Base-by-base conservation (phyloP, 106 monocot genomes). In the Iris macrosiphon region DNA sequence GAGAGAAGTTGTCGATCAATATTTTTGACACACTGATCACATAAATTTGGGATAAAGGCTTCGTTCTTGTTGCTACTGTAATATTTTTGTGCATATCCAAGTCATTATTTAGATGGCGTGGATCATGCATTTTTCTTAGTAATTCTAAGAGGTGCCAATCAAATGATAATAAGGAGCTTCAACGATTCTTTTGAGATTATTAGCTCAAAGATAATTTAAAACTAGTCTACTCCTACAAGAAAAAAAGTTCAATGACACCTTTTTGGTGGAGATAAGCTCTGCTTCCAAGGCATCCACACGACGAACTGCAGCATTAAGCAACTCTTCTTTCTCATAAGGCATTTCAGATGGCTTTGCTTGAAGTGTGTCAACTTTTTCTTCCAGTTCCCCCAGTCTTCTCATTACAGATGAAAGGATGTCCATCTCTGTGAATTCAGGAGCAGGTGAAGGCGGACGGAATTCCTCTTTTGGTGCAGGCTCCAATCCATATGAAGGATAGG, bases 241-340 rank as follows among this genome's bases (percentile, higher is more conserved):
- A 16, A 20, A 16, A 23, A 20, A 6, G 46, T 22, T 21, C 22
- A 25, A 2, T 23, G 4, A 28, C 62, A 88, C 89, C 80, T 92
- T 82, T 49, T 92, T 92, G 24, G 86, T 86, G 39, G 87, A 33
- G 49, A 92, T 92, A 34, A 92, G 76, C 67, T 92, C 85, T 52
- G 91, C 91, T 76, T 92, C 91, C 34, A 92, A 87, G 60, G 87
- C 86, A 82, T 92, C 92, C 49, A 92, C 92, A 22, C 86, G 78
- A 41, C 73, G 45, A 22, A 87, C 79, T 46, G 86, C 72, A 37
- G 82, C 87, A 73, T 83, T 68, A 27, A 92, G 76, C 47, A 87
- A 51, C 64, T 92, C 92, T 31, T 92, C 85, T 54, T 86, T 92
- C 45, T 87, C 82, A 21, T n/a, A 51, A 35, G 92, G 92, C 86